Evolutionary conservation across 768 basidiomycete genomes (phyloP), one percentile per base, ranked within the genome.

Genomic region (Boletus rubescentipes): DNA sequence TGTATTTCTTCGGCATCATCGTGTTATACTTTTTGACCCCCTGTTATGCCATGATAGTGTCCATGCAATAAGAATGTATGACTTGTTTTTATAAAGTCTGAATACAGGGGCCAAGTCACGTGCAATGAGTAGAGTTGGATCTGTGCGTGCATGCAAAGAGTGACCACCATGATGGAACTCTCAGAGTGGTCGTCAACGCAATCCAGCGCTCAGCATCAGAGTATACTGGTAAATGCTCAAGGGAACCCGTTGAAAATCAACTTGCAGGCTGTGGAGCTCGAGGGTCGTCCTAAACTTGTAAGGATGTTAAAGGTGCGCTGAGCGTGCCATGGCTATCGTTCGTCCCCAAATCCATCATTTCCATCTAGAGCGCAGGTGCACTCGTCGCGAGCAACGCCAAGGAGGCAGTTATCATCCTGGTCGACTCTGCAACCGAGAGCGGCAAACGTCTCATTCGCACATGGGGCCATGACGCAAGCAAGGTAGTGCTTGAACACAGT

Each of bases 401-500:
- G 42, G 73, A 78, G 46, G 80, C 87, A 0, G 68, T 76, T 18
- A 71, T 88, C 23, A 80, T 88, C 41, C 70, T 90, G 5, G 83
- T 89, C 8, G 80, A 87, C 57, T 66, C 79, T 2, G 67, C 70
- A 16, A 75, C 80, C 0, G 62, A 72, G n/a, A 75, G 78, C 38
- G 86, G 86, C 26, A 72, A 73, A 61, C 74, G 76, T 16, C 80
- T 86, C 60, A 76, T 87, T 53, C 77, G 80, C 36, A 79, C 81
- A 18, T 87, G 84, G 84, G 74, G 78, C 8, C 63, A 67, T 21
- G 83, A 85, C 42, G 53, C 62, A 12, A 64, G 65, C 36, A 73
- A 83, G 65, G 73, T 78, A 1, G 77, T 86, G 10, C 71, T 87
- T 50, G 72, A 80, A 43, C 73, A 77, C 58, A 55, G 59, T 3